phyloP scores from a whole-genome alignment of 2,329 filamentous ascomycete species.

The Pyrenochaeta sp. region DNA sequence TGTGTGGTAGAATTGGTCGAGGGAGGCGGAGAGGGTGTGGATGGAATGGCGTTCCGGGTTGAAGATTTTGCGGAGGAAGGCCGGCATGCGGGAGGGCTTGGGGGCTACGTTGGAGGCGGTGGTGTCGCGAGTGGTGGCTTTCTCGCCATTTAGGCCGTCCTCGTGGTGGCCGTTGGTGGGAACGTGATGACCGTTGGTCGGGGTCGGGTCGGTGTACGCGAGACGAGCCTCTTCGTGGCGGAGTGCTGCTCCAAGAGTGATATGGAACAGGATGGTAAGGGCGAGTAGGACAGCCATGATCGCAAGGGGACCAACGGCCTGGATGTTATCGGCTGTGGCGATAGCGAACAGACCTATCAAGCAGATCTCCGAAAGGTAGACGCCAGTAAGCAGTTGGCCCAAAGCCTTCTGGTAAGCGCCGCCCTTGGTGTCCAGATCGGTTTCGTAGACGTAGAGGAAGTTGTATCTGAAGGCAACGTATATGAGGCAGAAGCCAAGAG shows the following conservation, averaged over 20 bases:
- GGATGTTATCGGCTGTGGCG: slow-evolving; percentile 42
- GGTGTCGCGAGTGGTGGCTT: slow-evolving; percentile 2
- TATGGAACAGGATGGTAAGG: slow-evolving; percentile 53
- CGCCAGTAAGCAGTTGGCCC: slow-evolving; percentile 56
- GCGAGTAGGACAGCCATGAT: slow-evolving; percentile 54
- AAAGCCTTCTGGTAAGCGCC: slow-evolving; percentile 57
- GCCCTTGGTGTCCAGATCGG: slow-evolving; percentile 57
- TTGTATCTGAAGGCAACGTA: slow-evolving; percentile 61
- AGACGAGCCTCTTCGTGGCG: slow-evolving; percentile 40
- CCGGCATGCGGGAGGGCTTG: slow-evolving; percentile 39
- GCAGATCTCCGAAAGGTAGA: slow-evolving; percentile 59
- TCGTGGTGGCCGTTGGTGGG: slow-evolving; percentile 30
- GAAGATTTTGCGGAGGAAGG: slow-evolving; percentile 42
- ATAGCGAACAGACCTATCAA: slow-evolving; percentile 59
- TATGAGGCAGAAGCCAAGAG: slow-evolving; percentile 54
- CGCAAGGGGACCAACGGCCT: slow-evolving; percentile 52
- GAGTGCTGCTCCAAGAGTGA: slow-evolving; percentile 46
- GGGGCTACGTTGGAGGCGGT: slow-evolving; percentile 21
- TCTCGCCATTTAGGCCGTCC: slow-evolving; percentile 26
- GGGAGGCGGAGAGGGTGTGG: slow-evolving; percentile 35
- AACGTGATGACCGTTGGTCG: slow-evolving; percentile 27
- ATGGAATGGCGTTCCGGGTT: slow-evolving; percentile 46
- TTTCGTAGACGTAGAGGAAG: slow-evolving; percentile 59
- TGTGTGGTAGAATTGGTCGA: slow-evolving; percentile 45
- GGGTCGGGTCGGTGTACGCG: slow-evolving; percentile 36